Base-by-base conservation (phyloP, 2,329 filamentous ascomycete species). In the Pseudohalonectria lignicola region DNA sequence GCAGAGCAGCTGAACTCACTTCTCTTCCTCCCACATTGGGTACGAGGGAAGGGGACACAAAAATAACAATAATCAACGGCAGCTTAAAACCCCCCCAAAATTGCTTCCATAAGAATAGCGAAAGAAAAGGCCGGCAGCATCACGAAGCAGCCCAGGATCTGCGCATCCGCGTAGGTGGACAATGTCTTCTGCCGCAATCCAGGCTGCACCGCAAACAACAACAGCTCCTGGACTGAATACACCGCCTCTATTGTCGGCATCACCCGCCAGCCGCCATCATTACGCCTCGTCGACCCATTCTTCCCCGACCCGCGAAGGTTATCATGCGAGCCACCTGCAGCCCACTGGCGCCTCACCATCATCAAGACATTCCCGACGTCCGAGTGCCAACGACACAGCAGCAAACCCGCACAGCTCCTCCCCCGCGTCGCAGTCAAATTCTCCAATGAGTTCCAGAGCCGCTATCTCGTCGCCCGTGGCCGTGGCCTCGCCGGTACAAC, bases 171-270 rank as follows among this genome's bases (percentile, higher is more conserved):
- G n/a, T n/a, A n/a, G n/a, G 45, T 43, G 54, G 62, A 70, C 65
- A 59, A 77, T 74, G 74, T 75, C 71, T 61, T 76, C 72, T 58
- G 72, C 76, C 65, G 71, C 71, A 50, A 62, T 82, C 55, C 77
- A 81, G 59, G 63, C 72, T 46, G 61, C 67, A 53, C 64, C 71
- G 49, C 71, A 74, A 47, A 60, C 63, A 44, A 60, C 63, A 44
- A 61, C 63, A 45, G 54, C 69, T 48, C 59, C 65, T 39, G 62
- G 54, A 32, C 55, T 65, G 38, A 61, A 56, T 48, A 53, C 66
- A 43, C 65, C 68, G 47, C 64, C 71, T 46, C 60, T 72, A 44
- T 50, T 59, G 23, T 45, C 62, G 21, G 56, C 64, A 32, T 61
- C 71, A 46, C 54, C 68, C 25, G 60, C 66, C 36, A 64, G 58